Conservation (phyloP, 345 rosid species). For the Salix brachista region DNA sequence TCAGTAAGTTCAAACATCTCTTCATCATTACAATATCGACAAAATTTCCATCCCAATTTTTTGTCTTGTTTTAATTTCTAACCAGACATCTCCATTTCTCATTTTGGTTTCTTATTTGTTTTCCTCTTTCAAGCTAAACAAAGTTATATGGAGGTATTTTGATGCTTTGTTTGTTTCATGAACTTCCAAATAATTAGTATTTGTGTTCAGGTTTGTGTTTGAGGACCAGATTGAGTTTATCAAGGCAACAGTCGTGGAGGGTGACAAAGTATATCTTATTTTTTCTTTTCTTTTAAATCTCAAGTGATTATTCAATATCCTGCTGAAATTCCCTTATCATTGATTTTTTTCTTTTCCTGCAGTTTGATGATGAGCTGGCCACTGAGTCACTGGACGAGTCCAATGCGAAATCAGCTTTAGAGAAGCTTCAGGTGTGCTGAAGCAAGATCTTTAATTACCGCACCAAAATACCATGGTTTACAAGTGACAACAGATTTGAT, state of each 20-base stretch:
- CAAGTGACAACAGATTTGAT: neutral
- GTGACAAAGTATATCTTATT: conserved; percentile 59
- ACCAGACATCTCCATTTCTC: conserved; percentile 1
- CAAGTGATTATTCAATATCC: neutral
- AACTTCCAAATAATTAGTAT: neutral
- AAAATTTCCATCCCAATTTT: neutral
- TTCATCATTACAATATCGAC: neutral
- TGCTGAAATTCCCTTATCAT: neutral
- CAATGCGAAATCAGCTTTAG: conserved; percentile 59
- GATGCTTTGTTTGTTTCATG: neutral
- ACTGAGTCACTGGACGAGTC: conserved; percentile 40
- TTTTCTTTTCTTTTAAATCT: neutral
- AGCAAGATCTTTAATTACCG: neutral
- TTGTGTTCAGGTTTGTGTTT: conserved; percentile 64
- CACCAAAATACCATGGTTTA: neutral
- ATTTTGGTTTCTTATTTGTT: neutral
- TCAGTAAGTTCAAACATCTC: conserved; percentile 47
- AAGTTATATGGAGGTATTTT: neutral
- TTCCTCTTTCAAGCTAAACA: neutral
- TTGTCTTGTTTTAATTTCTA: neutral
- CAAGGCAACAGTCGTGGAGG: conserved; percentile 76
- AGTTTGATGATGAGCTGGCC: conserved; percentile 47
- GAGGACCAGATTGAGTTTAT: conserved; percentile 95
- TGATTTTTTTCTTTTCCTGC: conserved; percentile 14
- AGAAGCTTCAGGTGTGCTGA: conserved; percentile 67